Percentiles rank a stretch among this genome's conserved stretches.
These are phyloP conservation scores for Spiromastix sp. DNA, from an alignment of 2,329 filamentous ascomycete species.

Conservation along the genomic window DNA sequence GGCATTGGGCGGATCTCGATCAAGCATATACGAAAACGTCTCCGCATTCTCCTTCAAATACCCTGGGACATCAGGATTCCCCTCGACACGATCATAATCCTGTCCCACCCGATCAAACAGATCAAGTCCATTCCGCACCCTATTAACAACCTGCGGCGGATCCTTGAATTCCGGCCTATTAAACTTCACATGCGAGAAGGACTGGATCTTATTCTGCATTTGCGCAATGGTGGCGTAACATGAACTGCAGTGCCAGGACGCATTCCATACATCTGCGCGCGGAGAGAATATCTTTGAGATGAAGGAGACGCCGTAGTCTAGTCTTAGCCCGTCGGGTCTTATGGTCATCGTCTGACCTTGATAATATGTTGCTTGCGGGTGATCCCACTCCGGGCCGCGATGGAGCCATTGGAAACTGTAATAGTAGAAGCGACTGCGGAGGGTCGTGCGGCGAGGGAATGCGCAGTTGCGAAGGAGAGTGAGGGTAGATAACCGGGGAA, in stretches of 20 bases:
- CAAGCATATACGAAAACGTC: constrained; percentile 28
- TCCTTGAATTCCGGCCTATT: constrained; percentile 42
- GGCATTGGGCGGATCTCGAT: constrained; percentile 29
- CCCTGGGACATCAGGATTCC: constrained; percentile 44
- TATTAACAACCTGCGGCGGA: constrained; percentile 38
- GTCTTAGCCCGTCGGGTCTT: constrained; percentile 43
- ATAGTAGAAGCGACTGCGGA: constrained; percentile 45
- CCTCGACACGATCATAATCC: constrained; percentile 38
- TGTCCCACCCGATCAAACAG: constrained; percentile 44
- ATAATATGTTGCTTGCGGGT: constrained; percentile 48
- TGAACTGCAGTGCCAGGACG: constrained; percentile 53
- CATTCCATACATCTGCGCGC: constrained; percentile 35
- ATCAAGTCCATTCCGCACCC: constrained; percentile 44
- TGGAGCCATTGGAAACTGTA: constrained; percentile 48
- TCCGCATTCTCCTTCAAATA: constrained; percentile 30
- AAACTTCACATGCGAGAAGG: constrained; percentile 46
- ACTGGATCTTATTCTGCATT: constrained; percentile 46
- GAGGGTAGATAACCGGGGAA: constrained; percentile 43
- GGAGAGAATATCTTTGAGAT: neutral
- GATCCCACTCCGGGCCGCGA: constrained; percentile 9
- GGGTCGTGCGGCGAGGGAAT: constrained; percentile 44
- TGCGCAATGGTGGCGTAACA: constrained; percentile 49
- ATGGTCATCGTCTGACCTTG: constrained; percentile 38
- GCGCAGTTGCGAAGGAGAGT: constrained; percentile 40
- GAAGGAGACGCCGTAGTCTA: neutral